phyloP scores from a whole-genome alignment of 169 alveolate genomes.

The Eimeria maxima region DNA sequence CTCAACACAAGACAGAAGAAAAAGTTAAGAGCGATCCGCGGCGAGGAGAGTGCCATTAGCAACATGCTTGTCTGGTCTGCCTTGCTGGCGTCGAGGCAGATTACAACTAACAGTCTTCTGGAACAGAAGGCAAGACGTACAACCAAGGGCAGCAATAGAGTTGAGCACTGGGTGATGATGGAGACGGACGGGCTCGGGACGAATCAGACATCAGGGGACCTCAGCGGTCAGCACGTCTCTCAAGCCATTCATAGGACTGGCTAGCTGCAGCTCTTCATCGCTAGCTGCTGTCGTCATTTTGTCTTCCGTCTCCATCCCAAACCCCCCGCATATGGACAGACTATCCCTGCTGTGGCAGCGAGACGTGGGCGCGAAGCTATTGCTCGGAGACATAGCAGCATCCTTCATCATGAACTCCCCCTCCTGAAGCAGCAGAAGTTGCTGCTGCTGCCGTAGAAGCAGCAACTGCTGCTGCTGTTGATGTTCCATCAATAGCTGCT shows the following conservation, averaged over 20 bases:
- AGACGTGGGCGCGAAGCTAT: slow-evolving; percentile 65
- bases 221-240: slow-evolving; percentile 67
- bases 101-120: neutral
- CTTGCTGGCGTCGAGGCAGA: slow-evolving; percentile 40
- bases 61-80: slow-evolving; percentile 3
- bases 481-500: slow-evolving; percentile 36
- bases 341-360: slow-evolving; percentile 67
- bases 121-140: neutral
- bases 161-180: neutral
- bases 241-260: slow-evolving; percentile 64
- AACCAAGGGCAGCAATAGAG: neutral
- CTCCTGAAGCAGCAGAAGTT: neutral
- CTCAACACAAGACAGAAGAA: slow-evolving; percentile 1
- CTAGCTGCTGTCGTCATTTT: slow-evolving; percentile 70
- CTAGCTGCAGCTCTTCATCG: slow-evolving; percentile 75
- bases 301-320: slow-evolving; percentile 70
- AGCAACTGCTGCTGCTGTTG: slow-evolving; percentile 69
- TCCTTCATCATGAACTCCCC: slow-evolving; percentile 38
- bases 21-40: neutral
- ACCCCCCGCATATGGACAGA: slow-evolving; percentile 66
- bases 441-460: slow-evolving; percentile 44
- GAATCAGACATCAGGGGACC: slow-evolving; percentile 22
- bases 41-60: neutral
- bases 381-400: slow-evolving; percentile 39
- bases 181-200: neutral